These are phyloP conservation scores for Fusarium nygamai DNA, from an alignment of 2,329 filamentous ascomycete species.

Conservation along the genomic window DNA sequence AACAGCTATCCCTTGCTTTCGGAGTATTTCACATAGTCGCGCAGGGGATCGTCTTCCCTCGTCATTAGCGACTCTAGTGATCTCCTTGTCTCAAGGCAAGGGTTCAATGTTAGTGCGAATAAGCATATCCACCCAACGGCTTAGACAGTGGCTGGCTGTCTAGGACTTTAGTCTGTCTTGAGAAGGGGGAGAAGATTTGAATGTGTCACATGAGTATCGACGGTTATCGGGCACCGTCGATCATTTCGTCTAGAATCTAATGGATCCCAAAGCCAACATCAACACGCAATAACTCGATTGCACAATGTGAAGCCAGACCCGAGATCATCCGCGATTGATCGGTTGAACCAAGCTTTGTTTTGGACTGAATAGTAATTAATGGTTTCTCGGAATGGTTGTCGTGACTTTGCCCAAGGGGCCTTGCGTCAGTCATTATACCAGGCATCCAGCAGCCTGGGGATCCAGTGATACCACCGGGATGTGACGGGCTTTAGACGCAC, in stretches of 20 bases:
- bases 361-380: neutral
- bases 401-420: neutral
- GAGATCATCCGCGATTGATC: neutral
- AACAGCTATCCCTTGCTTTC: neutral
- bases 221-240: slow-evolving; percentile 26
- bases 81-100: slow-evolving; percentile 27
- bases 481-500: slow-evolving; percentile 23
- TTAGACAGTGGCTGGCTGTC: slow-evolving; percentile 15
- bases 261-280: neutral
- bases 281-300: neutral
- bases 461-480: slow-evolving; percentile 8
- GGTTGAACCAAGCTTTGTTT: neutral
- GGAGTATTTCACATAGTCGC: neutral
- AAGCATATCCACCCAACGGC: neutral
- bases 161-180: neutral
- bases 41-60: neutral
- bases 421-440: neutral
- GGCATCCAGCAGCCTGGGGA: neutral
- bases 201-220: slow-evolving; percentile 36
- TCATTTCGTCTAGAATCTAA: slow-evolving; percentile 35
- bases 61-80: neutral
- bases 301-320: neutral
- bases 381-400: neutral
- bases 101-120: neutral
- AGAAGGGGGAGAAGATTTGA: slow-evolving; percentile 13